phyloP scores from a whole-genome alignment of 306 rosid genomes.

The Acacia acuminata region DNA sequence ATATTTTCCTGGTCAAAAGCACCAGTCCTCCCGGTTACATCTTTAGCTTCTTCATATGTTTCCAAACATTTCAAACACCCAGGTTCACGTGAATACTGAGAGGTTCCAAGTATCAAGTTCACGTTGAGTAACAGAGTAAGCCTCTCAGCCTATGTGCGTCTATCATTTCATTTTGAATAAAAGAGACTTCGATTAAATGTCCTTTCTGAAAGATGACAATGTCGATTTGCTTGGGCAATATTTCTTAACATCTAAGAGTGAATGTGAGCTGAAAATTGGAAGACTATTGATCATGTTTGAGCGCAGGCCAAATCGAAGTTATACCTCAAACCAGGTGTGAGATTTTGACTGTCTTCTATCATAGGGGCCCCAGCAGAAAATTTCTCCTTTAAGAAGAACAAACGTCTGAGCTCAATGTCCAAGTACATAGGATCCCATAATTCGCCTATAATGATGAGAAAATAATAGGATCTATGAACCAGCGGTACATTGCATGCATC shows the following conservation, averaged over 20 bases:
- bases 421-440: conserved; percentile 73
- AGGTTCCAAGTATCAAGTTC: too few species aligned
- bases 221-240: background rate
- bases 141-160: background rate
- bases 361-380: conserved; percentile 44
- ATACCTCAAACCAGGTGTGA: conserved; percentile 72
- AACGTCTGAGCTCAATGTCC: conserved; percentile 81
- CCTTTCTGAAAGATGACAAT: background rate
- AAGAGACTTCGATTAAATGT: background rate
- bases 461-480: conserved; percentile 83
- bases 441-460: conserved; percentile 81
- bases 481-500: conserved; percentile 73
- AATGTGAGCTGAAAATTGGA: conserved; percentile 14
- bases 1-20: background rate
- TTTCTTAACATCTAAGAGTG: background rate
- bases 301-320: conserved; percentile 12
- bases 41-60: background rate
- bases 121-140: background rate
- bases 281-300: conserved; percentile 1
- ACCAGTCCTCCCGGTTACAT: background rate
- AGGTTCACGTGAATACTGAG: too few species aligned
- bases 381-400: conserved; percentile 63
- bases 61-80: too few species aligned
- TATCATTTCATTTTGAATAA: background rate
- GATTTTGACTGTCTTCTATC: conserved; percentile 31